These are phyloP conservation scores for Lodderomyces elongisporus DNA, from an alignment of 1,139 yeast species.

Conservation along the genomic window DNA sequence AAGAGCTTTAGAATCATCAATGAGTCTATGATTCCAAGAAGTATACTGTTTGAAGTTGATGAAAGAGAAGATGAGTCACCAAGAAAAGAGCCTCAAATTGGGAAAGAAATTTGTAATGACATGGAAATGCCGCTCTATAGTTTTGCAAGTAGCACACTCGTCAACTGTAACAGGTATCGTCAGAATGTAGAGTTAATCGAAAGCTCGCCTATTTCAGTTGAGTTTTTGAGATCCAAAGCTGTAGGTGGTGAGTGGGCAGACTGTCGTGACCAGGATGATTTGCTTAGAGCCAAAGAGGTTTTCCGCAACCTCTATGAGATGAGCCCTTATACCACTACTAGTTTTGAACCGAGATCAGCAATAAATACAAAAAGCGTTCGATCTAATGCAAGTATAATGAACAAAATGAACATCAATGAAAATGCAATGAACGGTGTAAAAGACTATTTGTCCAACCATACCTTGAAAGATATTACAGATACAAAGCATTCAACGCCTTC, in stretches of 20 bases:
- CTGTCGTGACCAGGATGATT: constrained; percentile 11
- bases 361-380: not conserved
- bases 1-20: constrained; percentile 3
- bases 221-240: not conserved
- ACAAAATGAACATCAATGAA: not conserved
- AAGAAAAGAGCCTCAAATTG: not conserved
- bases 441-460: too few species aligned
- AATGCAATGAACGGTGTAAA: too few species aligned
- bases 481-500: too few species aligned
- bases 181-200: not conserved
- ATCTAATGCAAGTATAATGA: not conserved
- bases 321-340: constrained; percentile 7
- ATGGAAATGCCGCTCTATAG: too few species aligned
- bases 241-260: too few species aligned
- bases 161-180: not conserved
- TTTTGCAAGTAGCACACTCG: too few species aligned
- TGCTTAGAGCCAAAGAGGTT: constrained; percentile 7
- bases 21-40: constrained; percentile 2
- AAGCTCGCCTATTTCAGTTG: constrained; percentile 2
- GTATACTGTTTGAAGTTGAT: too few species aligned
- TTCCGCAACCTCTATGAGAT: constrained; percentile 12
- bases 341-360: not conserved
- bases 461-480: too few species aligned
- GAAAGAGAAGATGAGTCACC: too few species aligned
- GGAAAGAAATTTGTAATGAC: too few species aligned